A percentile compares a stretch with the other conserved stretches of the same genome.
phyloP scores from a whole-genome alignment of 257 asterid species.

The Jacaranda mimosifolia region DNA sequence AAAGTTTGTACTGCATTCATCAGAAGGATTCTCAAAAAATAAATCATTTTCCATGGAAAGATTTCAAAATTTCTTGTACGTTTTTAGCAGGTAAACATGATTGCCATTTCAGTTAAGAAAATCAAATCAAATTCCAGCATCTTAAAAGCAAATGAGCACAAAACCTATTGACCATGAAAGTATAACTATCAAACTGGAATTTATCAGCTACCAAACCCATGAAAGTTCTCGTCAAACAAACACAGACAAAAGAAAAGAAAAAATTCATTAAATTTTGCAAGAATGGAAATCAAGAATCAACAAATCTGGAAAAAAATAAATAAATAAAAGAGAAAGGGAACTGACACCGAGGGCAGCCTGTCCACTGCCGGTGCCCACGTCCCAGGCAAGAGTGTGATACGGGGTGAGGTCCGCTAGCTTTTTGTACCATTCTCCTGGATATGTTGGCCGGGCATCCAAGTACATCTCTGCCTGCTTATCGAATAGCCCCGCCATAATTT shows the following conservation, averaged over 20 bases:
- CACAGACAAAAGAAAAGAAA: no score
- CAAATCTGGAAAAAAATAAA: background rate
- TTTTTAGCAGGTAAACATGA: background rate
- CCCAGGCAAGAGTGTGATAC: conserved; percentile 38
- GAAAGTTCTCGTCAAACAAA: background rate
- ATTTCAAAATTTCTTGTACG: background rate
- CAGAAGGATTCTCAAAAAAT: no score
- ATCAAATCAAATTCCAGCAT: no score
- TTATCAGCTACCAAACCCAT: background rate
- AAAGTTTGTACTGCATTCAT: no score
- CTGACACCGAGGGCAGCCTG: conserved; percentile 37
- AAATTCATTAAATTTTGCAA: no score
- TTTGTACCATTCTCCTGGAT: conserved; percentile 35
- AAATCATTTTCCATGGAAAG: background rate
- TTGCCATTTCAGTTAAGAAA: background rate
- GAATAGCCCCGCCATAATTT: conserved; percentile 37
- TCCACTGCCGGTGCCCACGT: conserved; percentile 41
- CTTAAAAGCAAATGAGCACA: no score
- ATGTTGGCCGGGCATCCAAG: conserved; percentile 35
- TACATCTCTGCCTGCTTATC: conserved; percentile 42
- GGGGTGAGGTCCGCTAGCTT: conserved; percentile 36
- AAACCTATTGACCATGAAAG: background rate
- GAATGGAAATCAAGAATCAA: background rate
- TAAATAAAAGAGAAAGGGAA: background rate
- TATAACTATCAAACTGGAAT: background rate